These are phyloP conservation scores for Pinus albicaulis DNA, from an alignment of 75 land plant genomes.

Conservation along the genomic window DNA sequence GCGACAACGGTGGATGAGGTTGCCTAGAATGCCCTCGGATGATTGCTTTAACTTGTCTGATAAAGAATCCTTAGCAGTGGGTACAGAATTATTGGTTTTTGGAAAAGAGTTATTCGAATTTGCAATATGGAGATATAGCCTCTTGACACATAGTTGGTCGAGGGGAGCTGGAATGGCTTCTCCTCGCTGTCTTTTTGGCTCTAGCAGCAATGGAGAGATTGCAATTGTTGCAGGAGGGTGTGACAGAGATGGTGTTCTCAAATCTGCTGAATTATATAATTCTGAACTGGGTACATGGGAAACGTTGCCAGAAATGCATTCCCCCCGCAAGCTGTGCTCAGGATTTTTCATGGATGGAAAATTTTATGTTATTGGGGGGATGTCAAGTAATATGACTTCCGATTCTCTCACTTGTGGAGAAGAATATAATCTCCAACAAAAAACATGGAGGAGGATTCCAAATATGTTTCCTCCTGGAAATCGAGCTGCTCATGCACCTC, in stretches of 20 bases:
- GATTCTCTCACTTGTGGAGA: slow-evolving; percentile 47
- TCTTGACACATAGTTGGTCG: slow-evolving; percentile 57
- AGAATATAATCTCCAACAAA: slow-evolving; percentile 45
- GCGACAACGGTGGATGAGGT: slow-evolving; percentile 45
- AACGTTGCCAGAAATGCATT: slow-evolving; percentile 45
- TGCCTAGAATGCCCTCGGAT: slow-evolving; percentile 44
- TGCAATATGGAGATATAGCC: slow-evolving; percentile 46
- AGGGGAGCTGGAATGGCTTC: slow-evolving; percentile 47
- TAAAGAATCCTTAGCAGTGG: slow-evolving; percentile 76
- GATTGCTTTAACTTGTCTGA: slow-evolving; percentile 55
- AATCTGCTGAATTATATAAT: slow-evolving; percentile 69
- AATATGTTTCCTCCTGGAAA: slow-evolving; percentile 44
- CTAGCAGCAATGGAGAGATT: slow-evolving; percentile 63
- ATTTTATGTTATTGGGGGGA: slow-evolving; percentile 70
- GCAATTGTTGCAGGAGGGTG: slow-evolving; percentile 81
- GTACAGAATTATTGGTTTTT: slow-evolving; percentile 73
- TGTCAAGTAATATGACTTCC: slow-evolving; percentile 20
- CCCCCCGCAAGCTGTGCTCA: slow-evolving; percentile 43
- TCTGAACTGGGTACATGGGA: slow-evolving; percentile 46
- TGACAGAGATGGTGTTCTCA: slow-evolving; percentile 43
- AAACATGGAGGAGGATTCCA: slow-evolving; percentile 46
- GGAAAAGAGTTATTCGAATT: slow-evolving; percentile 48
- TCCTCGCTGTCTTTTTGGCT: slow-evolving; percentile 77
- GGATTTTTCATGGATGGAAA: slow-evolving; percentile 76
- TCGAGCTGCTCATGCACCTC: slow-evolving; percentile 44